These are phyloP conservation scores for Escallonia herrerae DNA, from an alignment of 129 eudicot genomes.

Conservation along the genomic window DNA sequence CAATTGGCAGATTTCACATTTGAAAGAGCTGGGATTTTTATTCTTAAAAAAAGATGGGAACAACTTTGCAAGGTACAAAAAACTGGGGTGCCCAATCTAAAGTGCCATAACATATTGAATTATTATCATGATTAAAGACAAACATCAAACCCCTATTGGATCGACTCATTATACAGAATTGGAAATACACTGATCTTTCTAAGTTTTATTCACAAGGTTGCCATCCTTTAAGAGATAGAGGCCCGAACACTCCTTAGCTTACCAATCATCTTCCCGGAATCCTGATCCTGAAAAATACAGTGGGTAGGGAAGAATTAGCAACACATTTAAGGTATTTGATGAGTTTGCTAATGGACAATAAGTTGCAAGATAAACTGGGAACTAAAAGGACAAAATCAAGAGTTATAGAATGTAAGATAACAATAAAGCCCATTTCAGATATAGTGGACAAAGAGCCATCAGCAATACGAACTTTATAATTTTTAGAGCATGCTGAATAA, in stretches of 20 bases:
- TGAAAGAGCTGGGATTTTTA: not conserved
- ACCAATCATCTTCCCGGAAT: slow-evolving; percentile 1
- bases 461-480: too few relatives aligned
- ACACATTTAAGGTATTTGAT: not conserved
- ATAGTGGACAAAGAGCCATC: not conserved
- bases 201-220: not conserved
- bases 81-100: not conserved
- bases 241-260: slow-evolving; percentile 2
- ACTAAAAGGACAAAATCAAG: not conserved
- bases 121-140: not conserved
- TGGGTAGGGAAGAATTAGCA: not conserved
- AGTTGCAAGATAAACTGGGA: not conserved
- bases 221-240: not conserved
- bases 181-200: too few relatives aligned
- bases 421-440: not conserved
- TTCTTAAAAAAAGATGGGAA: not conserved
- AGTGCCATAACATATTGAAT: slow-evolving; percentile 3
- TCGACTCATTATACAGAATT: not conserved
- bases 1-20: not conserved
- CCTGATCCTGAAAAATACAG: slow-evolving; percentile 1
- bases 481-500: too few relatives aligned
- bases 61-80: not conserved
- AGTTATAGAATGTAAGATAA: too few relatives aligned
- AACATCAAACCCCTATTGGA: not conserved
- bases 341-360: slow-evolving; percentile 2